These are phyloP conservation scores for Tulasnella sp. DNA, from an alignment of 768 basidiomycete species.

Conservation along the genomic window DNA sequence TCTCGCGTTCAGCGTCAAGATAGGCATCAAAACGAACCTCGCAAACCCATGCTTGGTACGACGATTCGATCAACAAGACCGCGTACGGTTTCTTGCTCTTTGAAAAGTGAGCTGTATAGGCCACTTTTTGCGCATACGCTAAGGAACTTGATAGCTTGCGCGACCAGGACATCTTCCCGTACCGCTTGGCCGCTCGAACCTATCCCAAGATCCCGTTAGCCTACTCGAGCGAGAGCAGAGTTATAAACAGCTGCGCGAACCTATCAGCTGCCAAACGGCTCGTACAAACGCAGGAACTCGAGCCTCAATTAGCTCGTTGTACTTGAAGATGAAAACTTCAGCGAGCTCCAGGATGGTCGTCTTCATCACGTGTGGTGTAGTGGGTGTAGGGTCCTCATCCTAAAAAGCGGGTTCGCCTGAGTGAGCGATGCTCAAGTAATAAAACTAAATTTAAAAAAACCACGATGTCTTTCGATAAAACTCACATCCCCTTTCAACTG, in stretches of 20 bases:
- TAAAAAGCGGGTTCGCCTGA: conserved; percentile 27
- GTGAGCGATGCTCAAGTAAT: conserved; percentile 44
- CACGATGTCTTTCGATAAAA: conserved; percentile 17
- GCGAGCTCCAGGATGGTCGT: conserved; percentile 82
- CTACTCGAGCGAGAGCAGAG: no score
- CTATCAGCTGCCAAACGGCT: conserved; percentile 83
- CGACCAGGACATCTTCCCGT: conserved; percentile 35
- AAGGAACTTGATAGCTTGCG: conserved; percentile 82
- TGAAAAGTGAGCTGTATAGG: conserved; percentile 66
- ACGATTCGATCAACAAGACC: conserved; percentile 82
- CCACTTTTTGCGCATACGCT: conserved; percentile 87
- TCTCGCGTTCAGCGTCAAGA: not conserved
- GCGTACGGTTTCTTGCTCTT: conserved; percentile 63
- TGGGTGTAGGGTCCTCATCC: conserved; percentile 74
- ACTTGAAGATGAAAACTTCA: conserved; percentile 79
- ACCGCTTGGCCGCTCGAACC: conserved; percentile 12
- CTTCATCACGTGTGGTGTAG: conserved; percentile 81
- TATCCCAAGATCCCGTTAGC: no score
- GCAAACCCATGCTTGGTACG: conserved; percentile 81
- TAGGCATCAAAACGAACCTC: conserved; percentile 37
- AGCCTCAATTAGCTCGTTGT: conserved; percentile 60
- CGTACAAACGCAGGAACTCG: conserved; percentile 68
- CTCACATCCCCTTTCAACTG: conserved; percentile 60
- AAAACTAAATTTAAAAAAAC: no score
- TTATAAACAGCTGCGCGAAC: no score